These are phyloP conservation scores for Pachyrhizus erosus DNA, from an alignment of 306 rosid species.

Conservation along the genomic window DNA sequence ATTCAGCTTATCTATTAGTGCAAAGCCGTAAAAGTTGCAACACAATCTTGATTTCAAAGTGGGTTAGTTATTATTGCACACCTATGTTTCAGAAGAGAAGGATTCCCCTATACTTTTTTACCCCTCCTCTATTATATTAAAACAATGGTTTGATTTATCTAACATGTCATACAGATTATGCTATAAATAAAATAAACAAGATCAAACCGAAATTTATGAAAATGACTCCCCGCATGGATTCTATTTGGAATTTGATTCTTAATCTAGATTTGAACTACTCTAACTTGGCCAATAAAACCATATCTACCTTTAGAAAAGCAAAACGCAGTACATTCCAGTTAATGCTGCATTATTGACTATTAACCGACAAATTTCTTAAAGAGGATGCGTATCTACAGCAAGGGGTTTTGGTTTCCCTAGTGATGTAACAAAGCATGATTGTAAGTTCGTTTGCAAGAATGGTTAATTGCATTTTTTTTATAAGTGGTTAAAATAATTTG, in stretches of 20 bases:
- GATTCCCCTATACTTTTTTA: not conserved
- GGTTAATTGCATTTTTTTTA: not conserved
- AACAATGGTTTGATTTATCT: slow-evolving; percentile 26
- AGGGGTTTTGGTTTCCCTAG: not conserved
- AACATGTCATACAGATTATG: not conserved
- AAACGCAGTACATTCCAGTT: not conserved
- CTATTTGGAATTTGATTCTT: slow-evolving; percentile 8
- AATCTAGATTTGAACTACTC: not conserved
- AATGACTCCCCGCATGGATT: not conserved
- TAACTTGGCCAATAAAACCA: not conserved
- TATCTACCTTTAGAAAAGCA: not conserved
- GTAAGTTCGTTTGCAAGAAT: not conserved
- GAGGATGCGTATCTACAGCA: not conserved
- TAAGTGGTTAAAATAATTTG: not conserved
- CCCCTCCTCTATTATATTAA: not conserved
- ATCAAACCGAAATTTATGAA: not conserved
- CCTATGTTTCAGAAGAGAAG: slow-evolving; percentile 16
- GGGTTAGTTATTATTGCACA: slow-evolving; percentile 47
- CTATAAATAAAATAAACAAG: not conserved
- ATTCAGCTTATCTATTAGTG: slow-evolving; percentile 9
- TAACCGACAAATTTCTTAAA: not conserved
- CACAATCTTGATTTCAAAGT: slow-evolving; percentile 31
- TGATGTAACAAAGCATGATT: slow-evolving; percentile 1
- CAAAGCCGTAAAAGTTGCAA: slow-evolving; percentile 20
- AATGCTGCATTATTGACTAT: slow-evolving; percentile 11